Conservation (phyloP, 768 basidiomycete genomes). For the Solioccasus polychromus region DNA sequence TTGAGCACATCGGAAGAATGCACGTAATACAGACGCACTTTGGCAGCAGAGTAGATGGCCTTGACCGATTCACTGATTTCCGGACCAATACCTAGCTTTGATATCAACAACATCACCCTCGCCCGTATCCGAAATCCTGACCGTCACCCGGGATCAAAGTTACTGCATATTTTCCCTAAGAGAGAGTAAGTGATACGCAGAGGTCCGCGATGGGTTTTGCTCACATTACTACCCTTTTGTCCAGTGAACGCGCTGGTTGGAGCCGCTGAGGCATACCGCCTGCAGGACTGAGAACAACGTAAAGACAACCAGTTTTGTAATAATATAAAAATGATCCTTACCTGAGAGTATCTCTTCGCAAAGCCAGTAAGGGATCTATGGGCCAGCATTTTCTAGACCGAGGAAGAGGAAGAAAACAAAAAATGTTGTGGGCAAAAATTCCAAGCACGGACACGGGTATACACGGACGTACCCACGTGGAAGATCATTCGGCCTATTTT, state of each 20-base stretch:
- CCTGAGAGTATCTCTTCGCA: conserved; percentile 50
- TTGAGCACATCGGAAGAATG: conserved; percentile 10
- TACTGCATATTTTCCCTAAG: conserved; percentile 92
- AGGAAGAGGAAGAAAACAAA: conserved; percentile 18
- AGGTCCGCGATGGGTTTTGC: conserved; percentile 26
- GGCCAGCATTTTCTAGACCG: conserved; percentile 50
- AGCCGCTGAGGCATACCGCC: conserved; percentile 65
- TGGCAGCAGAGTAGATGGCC: conserved; percentile 85
- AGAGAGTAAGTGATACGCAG: conserved; percentile 3
- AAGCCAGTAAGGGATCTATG: conserved; percentile 54
- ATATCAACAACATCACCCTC: conserved; percentile 15
- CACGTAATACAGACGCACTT: conserved; percentile 43
- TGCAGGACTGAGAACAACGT: conserved; percentile 41
- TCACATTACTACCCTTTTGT: conserved; percentile 82
- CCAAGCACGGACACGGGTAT: conserved; percentile 15
- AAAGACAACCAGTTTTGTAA: conserved; percentile 4
- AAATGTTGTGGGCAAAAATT: conserved; percentile 17
- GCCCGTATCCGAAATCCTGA: conserved; percentile 31
- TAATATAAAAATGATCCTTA: conserved; percentile 27
- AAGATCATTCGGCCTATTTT: conserved; percentile 5
- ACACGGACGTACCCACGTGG: conserved; percentile 25
- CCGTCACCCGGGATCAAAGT: conserved; percentile 97
- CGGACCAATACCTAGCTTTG: conserved; percentile 83
- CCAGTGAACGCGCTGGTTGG: conserved; percentile 91
- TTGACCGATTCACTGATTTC: conserved; percentile 98